phyloP scores from a whole-genome alignment of 2,329 filamentous ascomycete species.

The Fusarium hainanense region DNA sequence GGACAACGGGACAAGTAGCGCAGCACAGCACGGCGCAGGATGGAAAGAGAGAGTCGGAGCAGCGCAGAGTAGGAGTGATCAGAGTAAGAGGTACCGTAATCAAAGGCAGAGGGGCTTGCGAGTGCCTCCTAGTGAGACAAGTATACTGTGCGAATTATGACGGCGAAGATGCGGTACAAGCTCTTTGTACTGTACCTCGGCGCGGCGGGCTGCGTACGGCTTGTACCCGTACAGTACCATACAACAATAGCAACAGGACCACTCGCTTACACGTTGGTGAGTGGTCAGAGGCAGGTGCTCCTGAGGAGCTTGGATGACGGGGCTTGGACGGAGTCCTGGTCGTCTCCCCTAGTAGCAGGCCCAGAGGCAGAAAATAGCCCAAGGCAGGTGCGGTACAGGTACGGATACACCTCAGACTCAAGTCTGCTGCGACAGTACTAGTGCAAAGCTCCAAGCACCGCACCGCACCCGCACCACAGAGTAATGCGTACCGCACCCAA shows the following conservation, averaged over 20 bases:
- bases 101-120: slow-evolving; percentile 44
- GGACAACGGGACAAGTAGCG: background rate
- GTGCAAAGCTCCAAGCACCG: slow-evolving; percentile 36
- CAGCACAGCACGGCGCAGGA: background rate
- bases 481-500: slow-evolving; percentile 43
- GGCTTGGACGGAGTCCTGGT: slow-evolving; percentile 39
- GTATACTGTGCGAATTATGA: slow-evolving; percentile 52
- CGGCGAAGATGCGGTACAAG: slow-evolving; percentile 46
- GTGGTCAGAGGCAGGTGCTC: slow-evolving; percentile 39
- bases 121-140: slow-evolving; percentile 29
- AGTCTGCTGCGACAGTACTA: slow-evolving; percentile 41
- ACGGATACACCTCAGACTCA: slow-evolving; percentile 9
- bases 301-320: slow-evolving; percentile 40
- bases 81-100: slow-evolving; percentile 33
- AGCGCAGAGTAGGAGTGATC: slow-evolving; percentile 23
- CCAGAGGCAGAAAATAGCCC: slow-evolving; percentile 27
- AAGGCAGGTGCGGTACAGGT: slow-evolving; percentile 39
- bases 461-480: slow-evolving; percentile 20
- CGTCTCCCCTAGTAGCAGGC: slow-evolving; percentile 29
- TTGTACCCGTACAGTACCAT: slow-evolving; percentile 56
- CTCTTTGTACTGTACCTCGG: slow-evolving; percentile 52
- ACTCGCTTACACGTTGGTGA: slow-evolving; percentile 37
- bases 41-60: slow-evolving; percentile 13
- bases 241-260: slow-evolving; percentile 44
- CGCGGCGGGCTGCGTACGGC: slow-evolving; percentile 46